These are phyloP conservation scores for Blastocystis sp. DNA, from an alignment of 352 stramenopile species.

Conservation along the genomic window DNA sequence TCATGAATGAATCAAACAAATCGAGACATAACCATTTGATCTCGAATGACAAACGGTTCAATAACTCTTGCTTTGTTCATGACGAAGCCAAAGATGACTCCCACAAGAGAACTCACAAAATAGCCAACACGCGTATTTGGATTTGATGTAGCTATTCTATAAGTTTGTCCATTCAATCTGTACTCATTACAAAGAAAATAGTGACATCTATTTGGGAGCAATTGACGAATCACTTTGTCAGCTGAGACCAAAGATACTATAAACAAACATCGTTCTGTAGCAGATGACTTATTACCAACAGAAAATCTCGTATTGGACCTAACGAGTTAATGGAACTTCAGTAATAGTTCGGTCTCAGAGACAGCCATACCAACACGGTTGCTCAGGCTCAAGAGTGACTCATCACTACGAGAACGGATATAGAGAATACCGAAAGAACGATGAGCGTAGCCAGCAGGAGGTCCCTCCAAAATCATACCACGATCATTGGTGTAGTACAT, in stretches of 20 bases:
- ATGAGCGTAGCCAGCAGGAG: conserved; percentile 17
- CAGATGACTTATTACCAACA: no score
- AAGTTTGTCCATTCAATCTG: no score
- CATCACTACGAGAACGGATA: background rate
- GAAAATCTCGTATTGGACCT: no score
- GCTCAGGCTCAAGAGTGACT: background rate
- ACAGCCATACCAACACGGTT: conserved; percentile 62
- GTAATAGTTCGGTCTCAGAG: conserved; percentile 20
- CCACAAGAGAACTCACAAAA: conserved; percentile 31
- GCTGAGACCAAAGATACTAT: no score
- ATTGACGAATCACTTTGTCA: no score
- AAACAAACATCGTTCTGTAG: no score
- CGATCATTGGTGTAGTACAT: conserved; percentile 63
- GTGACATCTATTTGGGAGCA: no score
- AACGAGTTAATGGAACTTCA: conserved; percentile 49
- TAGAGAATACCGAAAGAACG: conserved; percentile 25
- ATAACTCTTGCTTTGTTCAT: conserved; percentile 70
- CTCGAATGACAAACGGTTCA: conserved; percentile 65
- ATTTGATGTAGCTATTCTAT: background rate
- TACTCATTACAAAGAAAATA: no score
- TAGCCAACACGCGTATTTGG: conserved; percentile 51
- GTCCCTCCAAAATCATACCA: background rate
- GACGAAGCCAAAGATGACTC: conserved; percentile 68
- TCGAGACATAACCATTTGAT: conserved; percentile 67
- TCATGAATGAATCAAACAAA: background rate